Percentiles rank a stretch among this genome's conserved stretches.
Conservation (phyloP, 2,329 filamentous ascomycete genomes). For the Cordyceps tenuipes region DNA sequence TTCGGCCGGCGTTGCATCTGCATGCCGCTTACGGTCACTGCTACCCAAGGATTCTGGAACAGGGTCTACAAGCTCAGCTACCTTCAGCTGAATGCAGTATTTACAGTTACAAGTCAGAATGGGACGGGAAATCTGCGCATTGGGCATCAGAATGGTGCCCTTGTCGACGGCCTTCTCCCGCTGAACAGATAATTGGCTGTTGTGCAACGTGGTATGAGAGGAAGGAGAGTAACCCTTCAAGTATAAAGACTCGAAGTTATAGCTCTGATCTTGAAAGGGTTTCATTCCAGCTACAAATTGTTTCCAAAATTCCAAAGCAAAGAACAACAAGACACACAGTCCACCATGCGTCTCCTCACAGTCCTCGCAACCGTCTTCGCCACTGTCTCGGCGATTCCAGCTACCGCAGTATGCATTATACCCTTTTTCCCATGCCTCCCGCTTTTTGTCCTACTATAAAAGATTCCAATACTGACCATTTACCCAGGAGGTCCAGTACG, state of each 20-base stretch:
- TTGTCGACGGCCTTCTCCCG: background rate
- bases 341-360: constrained; percentile 4
- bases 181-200: background rate
- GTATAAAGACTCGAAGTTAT: background rate
- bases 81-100: background rate
- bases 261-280: background rate
- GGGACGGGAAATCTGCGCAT: background rate
- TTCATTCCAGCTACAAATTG: background rate
- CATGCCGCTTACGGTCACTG: background rate
- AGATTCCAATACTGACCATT: background rate
- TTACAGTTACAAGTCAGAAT: background rate
- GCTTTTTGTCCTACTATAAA: too few relatives aligned
- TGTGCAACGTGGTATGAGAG: background rate
- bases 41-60: background rate
- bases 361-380: constrained; percentile 1
- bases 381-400: background rate
- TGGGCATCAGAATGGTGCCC: background rate
- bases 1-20: background rate
- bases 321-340: background rate
- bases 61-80: background rate
- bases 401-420: background rate
- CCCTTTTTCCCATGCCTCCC: background rate
- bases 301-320: background rate
- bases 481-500: background rate
- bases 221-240: background rate